These are phyloP conservation scores for Porogramme epimiltina DNA, from an alignment of 1,284 basidiomycete genomes.

Conservation along the genomic window DNA sequence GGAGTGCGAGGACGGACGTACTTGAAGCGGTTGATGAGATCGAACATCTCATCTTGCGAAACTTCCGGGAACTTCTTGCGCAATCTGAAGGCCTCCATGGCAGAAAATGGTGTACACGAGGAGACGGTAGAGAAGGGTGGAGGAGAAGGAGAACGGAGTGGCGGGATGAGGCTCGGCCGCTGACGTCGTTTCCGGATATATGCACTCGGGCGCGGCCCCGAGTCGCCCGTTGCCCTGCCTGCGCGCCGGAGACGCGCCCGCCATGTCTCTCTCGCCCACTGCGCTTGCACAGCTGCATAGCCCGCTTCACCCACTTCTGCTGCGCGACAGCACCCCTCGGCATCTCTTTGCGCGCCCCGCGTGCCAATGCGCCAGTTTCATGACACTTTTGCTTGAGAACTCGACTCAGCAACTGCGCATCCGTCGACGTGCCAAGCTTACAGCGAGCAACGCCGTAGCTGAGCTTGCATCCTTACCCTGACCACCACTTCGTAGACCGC, in stretches of 20 bases:
- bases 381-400: neutral
- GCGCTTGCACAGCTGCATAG: constrained; percentile 15
- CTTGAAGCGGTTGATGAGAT: constrained; percentile 93
- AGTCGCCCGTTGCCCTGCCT: constrained; percentile 3
- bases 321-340: too few relatives aligned
- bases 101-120: constrained; percentile 16
- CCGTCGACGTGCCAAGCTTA: neutral
- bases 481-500: too few relatives aligned
- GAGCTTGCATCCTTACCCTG: too few relatives aligned
- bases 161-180: constrained; percentile 13
- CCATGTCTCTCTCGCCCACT: constrained; percentile 6
- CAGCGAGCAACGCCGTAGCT: too few relatives aligned
- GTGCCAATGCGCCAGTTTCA: too few relatives aligned
- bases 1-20: constrained; percentile 44
- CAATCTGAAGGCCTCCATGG: constrained; percentile 86
- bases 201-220: constrained; percentile 7
- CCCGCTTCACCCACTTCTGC: neutral
- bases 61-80: constrained; percentile 95
- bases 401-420: neutral
- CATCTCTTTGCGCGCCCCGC: too few relatives aligned
- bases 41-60: constrained; percentile 89
- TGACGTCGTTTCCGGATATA: constrained; percentile 25
- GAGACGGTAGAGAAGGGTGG: constrained; percentile 5
- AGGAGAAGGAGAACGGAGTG: constrained; percentile 2
- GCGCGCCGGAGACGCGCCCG: neutral